Conservation (phyloP, 106 monocot species). For the Allium sativum region DNA sequence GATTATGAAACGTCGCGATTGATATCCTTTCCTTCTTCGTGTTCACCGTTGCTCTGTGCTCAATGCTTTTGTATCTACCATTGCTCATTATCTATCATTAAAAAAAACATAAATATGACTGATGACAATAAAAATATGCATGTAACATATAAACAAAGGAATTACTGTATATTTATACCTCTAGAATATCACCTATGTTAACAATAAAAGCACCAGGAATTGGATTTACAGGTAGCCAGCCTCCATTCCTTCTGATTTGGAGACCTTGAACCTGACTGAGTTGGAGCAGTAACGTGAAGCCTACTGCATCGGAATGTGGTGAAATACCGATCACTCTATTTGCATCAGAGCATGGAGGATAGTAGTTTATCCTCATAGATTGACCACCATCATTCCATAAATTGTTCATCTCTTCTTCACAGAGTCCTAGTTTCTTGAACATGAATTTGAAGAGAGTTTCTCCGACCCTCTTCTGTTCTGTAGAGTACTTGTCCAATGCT, state of each 20-base stretch:
- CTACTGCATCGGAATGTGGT: constrained; percentile 19
- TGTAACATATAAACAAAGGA: too few species aligned
- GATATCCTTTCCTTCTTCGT: not conserved
- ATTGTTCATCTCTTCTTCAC: not conserved
- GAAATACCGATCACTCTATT: constrained; percentile 20
- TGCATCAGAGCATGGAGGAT: constrained; percentile 18
- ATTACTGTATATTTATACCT: constrained; percentile 7
- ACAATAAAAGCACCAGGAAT: constrained; percentile 24
- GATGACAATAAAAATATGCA: too few species aligned
- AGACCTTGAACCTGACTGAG: constrained; percentile 19
- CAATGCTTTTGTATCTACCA: constrained; percentile 3
- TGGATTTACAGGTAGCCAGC: constrained; percentile 17
- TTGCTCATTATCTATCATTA: not conserved
- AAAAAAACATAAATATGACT: not conserved
- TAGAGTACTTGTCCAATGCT: constrained; percentile 15
- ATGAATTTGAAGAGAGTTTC: constrained; percentile 5
- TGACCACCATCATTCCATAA: constrained; percentile 10
- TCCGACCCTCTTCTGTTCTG: constrained; percentile 7
- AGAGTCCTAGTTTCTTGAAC: constrained; percentile 11
- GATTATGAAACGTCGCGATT: not conserved
- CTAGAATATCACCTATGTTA: constrained; percentile 24
- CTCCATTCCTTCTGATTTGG: constrained; percentile 14
- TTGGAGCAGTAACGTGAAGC: constrained; percentile 19
- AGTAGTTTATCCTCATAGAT: constrained; percentile 23
- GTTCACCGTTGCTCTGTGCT: not conserved